Conservation (phyloP, 768 basidiomycete genomes). For the Sporobolomyces pararoseus region DNA sequence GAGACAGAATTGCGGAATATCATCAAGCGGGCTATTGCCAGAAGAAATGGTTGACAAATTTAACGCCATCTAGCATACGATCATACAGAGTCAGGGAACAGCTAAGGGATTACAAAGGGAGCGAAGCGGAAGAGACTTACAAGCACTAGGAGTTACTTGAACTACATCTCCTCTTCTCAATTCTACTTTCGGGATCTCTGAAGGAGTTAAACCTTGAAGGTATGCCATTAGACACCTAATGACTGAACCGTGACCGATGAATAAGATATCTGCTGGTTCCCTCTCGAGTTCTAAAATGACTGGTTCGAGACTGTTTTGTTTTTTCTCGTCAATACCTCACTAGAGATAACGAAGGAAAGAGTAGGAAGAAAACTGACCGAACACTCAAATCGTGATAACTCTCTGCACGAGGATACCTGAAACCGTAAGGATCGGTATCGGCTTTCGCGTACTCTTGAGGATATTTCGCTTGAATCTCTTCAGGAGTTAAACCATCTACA, state of each 20-base stretch:
- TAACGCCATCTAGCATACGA: slow-evolving; percentile 32
- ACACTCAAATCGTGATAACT: slow-evolving; percentile 85
- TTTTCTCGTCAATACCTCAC: neutral
- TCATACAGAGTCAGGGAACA: neutral
- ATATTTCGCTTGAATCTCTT: slow-evolving; percentile 82
- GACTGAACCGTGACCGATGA: slow-evolving; percentile 74
- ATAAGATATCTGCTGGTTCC: slow-evolving; percentile 87
- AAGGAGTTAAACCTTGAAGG: slow-evolving; percentile 73
- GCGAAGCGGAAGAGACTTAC: slow-evolving; percentile 16
- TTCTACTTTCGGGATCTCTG: slow-evolving; percentile 95
- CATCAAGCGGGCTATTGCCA: slow-evolving; percentile 23
- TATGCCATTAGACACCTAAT: slow-evolving; percentile 73
- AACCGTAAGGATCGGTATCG: slow-evolving; percentile 76
- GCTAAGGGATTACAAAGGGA: neutral
- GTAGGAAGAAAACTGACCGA: slow-evolving; percentile 16
- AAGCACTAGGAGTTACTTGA: slow-evolving; percentile 54
- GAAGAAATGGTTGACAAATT: slow-evolving; percentile 38
- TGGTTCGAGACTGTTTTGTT: slow-evolving; percentile 40
- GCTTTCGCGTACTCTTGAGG: slow-evolving; percentile 93
- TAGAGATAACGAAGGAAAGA: neutral
- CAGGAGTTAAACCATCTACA: slow-evolving; percentile 85
- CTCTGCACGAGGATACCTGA: slow-evolving; percentile 55
- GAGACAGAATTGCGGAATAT: too few relatives aligned
- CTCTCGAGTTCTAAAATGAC: slow-evolving; percentile 83
- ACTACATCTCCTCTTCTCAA: slow-evolving; percentile 94